Conservation (phyloP, 192 early-diverging fungal genomes). For the Radiomyces spectabilis region DNA sequence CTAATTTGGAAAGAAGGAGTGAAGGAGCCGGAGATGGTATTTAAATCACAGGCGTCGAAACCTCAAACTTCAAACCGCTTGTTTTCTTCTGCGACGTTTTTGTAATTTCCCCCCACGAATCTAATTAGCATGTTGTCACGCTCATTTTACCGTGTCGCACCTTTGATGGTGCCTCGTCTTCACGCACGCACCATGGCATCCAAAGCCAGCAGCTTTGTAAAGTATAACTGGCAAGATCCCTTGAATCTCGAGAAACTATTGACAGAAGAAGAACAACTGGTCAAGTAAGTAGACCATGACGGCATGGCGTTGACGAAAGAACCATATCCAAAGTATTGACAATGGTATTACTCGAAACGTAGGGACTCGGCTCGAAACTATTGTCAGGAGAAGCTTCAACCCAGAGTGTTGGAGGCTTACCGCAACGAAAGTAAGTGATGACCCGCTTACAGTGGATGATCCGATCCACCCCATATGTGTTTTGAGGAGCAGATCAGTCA, state of each 20-base stretch:
- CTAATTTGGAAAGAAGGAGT: no score
- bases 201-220: constrained; percentile 35
- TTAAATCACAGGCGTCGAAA: no score
- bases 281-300: constrained; percentile 32
- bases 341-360: constrained; percentile 23
- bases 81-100: no score
- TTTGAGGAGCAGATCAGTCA: no score
- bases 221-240: constrained; percentile 83
- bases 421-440: constrained; percentile 81
- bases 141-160: not conserved
- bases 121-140: no score
- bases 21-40: no score
- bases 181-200: constrained; percentile 11
- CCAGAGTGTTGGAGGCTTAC: constrained; percentile 78
- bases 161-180: not conserved
- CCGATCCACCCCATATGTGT: not conserved
- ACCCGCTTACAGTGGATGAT: no score
- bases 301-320: no score
- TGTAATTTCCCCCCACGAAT: no score
- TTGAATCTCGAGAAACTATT: constrained; percentile 76
- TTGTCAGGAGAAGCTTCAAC: constrained; percentile 82
- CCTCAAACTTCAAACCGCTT: no score
- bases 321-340: no score
- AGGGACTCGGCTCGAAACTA: constrained; percentile 82
- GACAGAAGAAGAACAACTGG: constrained; percentile 84